phyloP scores from a whole-genome alignment of 352 stramenopile genomes.

The Elongisporangium anandrum region DNA sequence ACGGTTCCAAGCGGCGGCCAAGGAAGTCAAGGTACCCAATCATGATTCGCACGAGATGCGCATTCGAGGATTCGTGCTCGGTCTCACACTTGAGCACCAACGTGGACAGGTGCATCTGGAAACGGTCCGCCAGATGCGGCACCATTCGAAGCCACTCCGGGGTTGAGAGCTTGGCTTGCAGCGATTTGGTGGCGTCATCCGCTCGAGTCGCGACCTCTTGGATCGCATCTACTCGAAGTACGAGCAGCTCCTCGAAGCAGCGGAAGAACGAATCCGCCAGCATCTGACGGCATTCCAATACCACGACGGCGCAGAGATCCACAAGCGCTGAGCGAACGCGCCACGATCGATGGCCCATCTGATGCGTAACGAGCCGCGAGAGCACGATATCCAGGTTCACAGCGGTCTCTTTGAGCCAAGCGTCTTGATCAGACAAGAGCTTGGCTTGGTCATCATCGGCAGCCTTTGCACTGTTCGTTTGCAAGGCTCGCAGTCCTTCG shows the following conservation, averaged over 20 bases:
- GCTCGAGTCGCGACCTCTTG: slow-evolving; percentile 13
- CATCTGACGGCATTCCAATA: slow-evolving; percentile 39
- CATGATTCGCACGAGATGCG: slow-evolving; percentile 60
- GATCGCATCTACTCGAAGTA: slow-evolving; percentile 56
- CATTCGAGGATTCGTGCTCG: slow-evolving; percentile 53
- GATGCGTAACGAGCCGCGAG: slow-evolving; percentile 45
- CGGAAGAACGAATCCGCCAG: slow-evolving; percentile 64
- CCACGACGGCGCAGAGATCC: slow-evolving; percentile 52
- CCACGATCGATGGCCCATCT: slow-evolving; percentile 37
- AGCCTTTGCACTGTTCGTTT: not conserved
- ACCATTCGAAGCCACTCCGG: slow-evolving; percentile 59
- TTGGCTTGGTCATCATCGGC: not conserved
- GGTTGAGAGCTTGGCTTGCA: slow-evolving; percentile 22
- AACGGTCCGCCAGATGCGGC: slow-evolving; percentile 54
- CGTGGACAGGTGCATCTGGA: slow-evolving; percentile 66
- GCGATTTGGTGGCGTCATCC: slow-evolving; percentile 7
- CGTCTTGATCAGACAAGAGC: slow-evolving; percentile 9
- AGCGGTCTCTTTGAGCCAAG: slow-evolving; percentile 48
- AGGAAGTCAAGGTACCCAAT: slow-evolving; percentile 66
- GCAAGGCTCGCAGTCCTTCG: slow-evolving; percentile 9
- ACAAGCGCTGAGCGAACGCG: slow-evolving; percentile 54
- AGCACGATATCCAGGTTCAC: slow-evolving; percentile 68
- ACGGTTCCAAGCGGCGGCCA: slow-evolving; percentile 22
- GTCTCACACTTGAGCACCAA: slow-evolving; percentile 57
- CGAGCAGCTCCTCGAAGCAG: slow-evolving; percentile 76